Evolutionary conservation across 768 basidiomycete species (phyloP).

Genomic region (Flagelloscypha sp.): DNA sequence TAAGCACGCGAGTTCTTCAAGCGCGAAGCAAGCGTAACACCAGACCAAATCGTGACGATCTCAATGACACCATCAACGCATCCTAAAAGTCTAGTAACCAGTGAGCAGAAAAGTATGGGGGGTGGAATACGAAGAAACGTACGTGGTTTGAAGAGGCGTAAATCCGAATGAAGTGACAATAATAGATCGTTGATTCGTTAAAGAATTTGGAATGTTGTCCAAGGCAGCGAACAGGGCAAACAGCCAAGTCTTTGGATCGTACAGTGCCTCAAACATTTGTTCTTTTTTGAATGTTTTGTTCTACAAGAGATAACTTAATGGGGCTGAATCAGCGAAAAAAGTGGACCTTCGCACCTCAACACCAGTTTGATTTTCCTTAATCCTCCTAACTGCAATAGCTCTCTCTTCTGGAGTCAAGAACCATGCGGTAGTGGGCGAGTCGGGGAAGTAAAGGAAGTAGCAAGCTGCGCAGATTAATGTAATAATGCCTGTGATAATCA

Average conservation of each 20-base stretch:
- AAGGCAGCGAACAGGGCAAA: slow-evolving; percentile 62
- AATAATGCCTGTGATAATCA: slow-evolving; percentile 59
- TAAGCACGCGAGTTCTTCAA: slow-evolving; percentile 55
- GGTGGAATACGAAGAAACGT: too few relatives aligned
- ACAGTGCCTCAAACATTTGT: slow-evolving; percentile 63
- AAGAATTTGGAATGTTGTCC: slow-evolving; percentile 56
- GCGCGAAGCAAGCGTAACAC: slow-evolving; percentile 49
- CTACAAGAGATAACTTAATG: too few relatives aligned
- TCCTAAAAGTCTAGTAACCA: too few relatives aligned
- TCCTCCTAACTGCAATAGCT: slow-evolving; percentile 49
- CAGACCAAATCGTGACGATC: slow-evolving; percentile 63
- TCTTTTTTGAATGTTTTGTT: slow-evolving; percentile 76
- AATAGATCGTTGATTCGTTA: slow-evolving; percentile 57
- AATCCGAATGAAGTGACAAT: slow-evolving; percentile 65
- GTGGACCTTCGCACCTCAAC: too few relatives aligned
- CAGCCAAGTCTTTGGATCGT: slow-evolving; percentile 69
- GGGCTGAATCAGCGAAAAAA: too few relatives aligned
- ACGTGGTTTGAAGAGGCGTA: slow-evolving; percentile 55
- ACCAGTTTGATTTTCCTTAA: slow-evolving; percentile 74
- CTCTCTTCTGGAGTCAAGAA: slow-evolving; percentile 65
- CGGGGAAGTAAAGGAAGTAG: slow-evolving; percentile 58
- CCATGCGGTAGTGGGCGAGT: slow-evolving; percentile 68
- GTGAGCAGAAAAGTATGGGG: too few relatives aligned
- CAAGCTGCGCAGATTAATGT: slow-evolving; percentile 40
- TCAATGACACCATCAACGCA: slow-evolving; percentile 60